Evolutionary conservation across 345 rosid species (phyloP), one percentile per base, ranked within the genome.

Genomic region (Linum usitatissimum): DNA sequence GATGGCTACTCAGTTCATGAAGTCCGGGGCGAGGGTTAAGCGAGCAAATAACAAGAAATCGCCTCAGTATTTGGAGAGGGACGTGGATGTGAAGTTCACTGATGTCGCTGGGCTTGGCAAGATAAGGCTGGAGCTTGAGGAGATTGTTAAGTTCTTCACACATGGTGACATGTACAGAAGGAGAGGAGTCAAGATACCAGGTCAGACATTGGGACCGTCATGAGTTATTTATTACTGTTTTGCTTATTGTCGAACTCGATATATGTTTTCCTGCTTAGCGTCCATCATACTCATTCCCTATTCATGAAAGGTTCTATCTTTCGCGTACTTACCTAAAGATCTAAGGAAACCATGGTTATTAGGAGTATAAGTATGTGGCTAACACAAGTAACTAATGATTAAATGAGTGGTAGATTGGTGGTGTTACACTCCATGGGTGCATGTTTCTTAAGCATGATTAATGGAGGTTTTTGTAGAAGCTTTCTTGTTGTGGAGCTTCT

Each of bases 21-120:
- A 83, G 79, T 91, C 97, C 60, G 97, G 97, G 8, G 97, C 96
- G 66, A 83, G 96, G 57, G 90, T 91, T 55, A 77, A 90, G 66
- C 76, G 90, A 62, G 91, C 90, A 15, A 71, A 64, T 31, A 81
- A 78, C 72, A 86, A 53, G 82, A 79, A 86, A 64, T 75, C 81
- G 65, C 97, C 97, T 19, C 88, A 91, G 66, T 91, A 88, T 79
- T 80, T 91, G 53, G 96, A 91, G 70, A 81, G 85, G 66, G 97
- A 79, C 30, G 85, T 88, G 67, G 96, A 91, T 65, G 97, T 91
- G 60, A 91, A 84, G 76, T 91, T 88, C 57, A 51, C 90, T 1
- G 96, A 88, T 74, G 97, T 91, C 73, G 97, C 97, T 9, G 97
- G 97, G 13, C 96, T 91, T 72, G 97, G 97, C 71, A 91, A 88